Evolutionary conservation across 495 filamentous ascomycete genomes (phyloP), one percentile per base, ranked within the genome.

Genomic region (Cladorrhinum samala): DNA sequence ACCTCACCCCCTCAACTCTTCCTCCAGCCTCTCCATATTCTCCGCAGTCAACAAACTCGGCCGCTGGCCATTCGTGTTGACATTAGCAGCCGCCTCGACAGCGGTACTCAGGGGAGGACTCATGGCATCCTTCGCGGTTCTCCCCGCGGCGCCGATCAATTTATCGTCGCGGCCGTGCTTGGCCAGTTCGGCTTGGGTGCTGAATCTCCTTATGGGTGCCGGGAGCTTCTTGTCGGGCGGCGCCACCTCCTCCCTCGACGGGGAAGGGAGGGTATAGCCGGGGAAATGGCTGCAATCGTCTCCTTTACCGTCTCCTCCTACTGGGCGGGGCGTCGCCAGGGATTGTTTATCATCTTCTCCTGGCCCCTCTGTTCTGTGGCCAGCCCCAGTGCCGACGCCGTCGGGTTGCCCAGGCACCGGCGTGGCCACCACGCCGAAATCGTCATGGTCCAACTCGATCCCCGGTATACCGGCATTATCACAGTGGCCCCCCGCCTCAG

Each of bases 21-120:
- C 45, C 25, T 27, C 45, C 45, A 47, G 18, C 45, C 17, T 47
- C 45, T 18, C 45, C 23, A 47, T 24, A 47, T 47, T 47, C 45
- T 47, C 45, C 24, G 25, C 45, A 11, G 45, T 47, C 24, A 47
- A 33, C 24, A n/a, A 25, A 13, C 25, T 24, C 21, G 14, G 14
- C 23, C 23, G 4, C 18, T 23, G 18, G 13, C 19, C 7, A 14
- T 25, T 9, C 19, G 11, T 13, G 9, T 9, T 14, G 13, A 27
- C 2, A 46, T 8, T 21, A 2, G 43, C 21, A 7, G 40, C 5
- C 39, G 9, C 42, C 23, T 45, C 42, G 18, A 9, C 18, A n/a
- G 18, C 20, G 3, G 18, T 13, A 45, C 3, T 19, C 42, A 19
- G 19, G 9, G 14, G 16, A 33, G 27, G 11, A 33, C 6, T 33